These are phyloP conservation scores for Cicer cuneatum DNA, from an alignment of 306 rosid genomes.

Conservation along the genomic window DNA sequence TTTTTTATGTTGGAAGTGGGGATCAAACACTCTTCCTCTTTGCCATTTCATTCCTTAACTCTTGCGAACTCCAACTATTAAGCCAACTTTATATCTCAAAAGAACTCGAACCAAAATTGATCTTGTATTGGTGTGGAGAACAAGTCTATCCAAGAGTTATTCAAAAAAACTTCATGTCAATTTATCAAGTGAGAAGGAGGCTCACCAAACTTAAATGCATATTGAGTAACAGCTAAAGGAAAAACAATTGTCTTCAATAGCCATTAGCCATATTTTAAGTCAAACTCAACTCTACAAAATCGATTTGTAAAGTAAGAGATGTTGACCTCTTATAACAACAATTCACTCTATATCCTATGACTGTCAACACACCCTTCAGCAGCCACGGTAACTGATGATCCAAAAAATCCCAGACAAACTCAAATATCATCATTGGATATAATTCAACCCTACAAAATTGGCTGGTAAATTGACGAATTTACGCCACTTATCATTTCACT, in stretches of 20 bases:
- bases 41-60: not conserved
- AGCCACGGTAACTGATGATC: not conserved
- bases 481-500: no score
- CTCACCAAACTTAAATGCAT: not conserved
- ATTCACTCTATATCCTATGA: not conserved
- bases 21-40: not conserved
- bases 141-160: not conserved
- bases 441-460: not conserved
- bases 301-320: not conserved
- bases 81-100: not conserved
- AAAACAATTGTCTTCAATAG: not conserved
- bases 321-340: not conserved
- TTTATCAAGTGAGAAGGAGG: not conserved
- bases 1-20: not conserved
- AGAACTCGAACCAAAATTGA: not conserved
- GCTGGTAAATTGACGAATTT: not conserved
- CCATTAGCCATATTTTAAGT: not conserved
- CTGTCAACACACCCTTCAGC: not conserved
- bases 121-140: not conserved
- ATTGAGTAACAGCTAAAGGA: not conserved
- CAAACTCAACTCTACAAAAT: not conserved
- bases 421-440: not conserved
- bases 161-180: not conserved
- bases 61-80: not conserved
- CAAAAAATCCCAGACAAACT: not conserved